Base-by-base conservation (phyloP, 768 basidiomycete genomes). In the Xerocomellus intermedius region DNA sequence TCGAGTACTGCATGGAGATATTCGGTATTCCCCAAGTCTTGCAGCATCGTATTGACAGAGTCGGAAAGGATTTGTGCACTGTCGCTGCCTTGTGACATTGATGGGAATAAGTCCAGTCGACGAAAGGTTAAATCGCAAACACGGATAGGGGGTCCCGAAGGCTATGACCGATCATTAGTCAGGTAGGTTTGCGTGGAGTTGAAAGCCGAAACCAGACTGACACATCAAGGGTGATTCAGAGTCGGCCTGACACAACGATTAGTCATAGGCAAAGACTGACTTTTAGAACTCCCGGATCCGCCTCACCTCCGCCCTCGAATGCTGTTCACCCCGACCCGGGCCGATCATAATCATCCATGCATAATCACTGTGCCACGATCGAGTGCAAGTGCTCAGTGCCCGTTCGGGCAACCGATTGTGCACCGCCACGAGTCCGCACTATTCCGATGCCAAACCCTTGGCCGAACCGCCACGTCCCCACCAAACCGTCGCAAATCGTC, bases 131-230 rank as follows among this genome's bases (percentile, higher is more conserved):
- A 41, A 21, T 21, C 17, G 36, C 17, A 48, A 21, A 42, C 5
- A 37, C 37, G 36, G 28, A 63, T 63, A 63, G 62, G 58, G 36
- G 62, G 4, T n/a, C 5, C 26, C 9, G 35, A 4, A 9, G n/a
- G n/a, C n/a, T n/a, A n/a, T n/a, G 62, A 64, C 62, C 57, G 54
- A 64, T 39, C 46, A 57, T 41, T 16, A 38, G 37, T 50, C 58
- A 45, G n/a, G n/a, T 48, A 10, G 6, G 33, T 16, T 19, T 33
- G 45, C 9, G 30, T 30, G 9, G 12, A 13, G 32, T 32, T 32
- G 32, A 4, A 17, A 26, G 42, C 16, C 10, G 10, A 44, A 42
- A 41, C n/a, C 26, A 26, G 50, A 26, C 41, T 48, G 45, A 48
- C 47, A 26, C 33, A 36, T 4, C 22, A 21, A 2, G 32, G 32